phyloP scores from a whole-genome alignment of 2,329 filamentous ascomycete species.

The Diplocarpon rosae region DNA sequence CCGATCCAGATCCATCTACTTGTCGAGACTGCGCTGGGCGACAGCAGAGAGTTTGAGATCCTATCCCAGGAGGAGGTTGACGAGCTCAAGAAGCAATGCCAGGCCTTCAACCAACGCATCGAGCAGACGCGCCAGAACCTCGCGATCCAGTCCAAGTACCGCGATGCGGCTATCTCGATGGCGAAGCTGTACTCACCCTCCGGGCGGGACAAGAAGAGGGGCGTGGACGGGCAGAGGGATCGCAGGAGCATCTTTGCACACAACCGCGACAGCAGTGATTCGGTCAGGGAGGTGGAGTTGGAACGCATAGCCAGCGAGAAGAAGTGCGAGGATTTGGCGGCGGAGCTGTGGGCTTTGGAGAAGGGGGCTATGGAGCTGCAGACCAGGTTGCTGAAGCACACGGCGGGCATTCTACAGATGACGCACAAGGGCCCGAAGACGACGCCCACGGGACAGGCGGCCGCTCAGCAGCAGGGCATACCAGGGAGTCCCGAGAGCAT shows the following conservation, averaged over 20 bases:
- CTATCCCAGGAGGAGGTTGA: constrained; percentile 89
- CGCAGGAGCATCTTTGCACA: constrained; percentile 37
- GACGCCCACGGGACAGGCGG: constrained; percentile 31
- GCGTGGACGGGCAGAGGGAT: constrained; percentile 36
- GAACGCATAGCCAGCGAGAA: constrained; percentile 65
- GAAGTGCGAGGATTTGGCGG: constrained; percentile 76
- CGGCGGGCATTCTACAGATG: constrained; percentile 81
- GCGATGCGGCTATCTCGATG: constrained; percentile 83
- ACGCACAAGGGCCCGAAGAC: constrained; percentile 65
- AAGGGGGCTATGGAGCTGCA: constrained; percentile 66
- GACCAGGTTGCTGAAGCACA: constrained; percentile 72
- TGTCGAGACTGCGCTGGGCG: constrained; percentile 83
- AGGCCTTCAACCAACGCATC: constrained; percentile 61
- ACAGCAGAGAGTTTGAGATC: constrained; percentile 77
- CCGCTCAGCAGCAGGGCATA: constrained; percentile 37
- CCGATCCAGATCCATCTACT: constrained; percentile 80
- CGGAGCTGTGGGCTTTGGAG: constrained; percentile 71
- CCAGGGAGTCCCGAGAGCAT: constrained; percentile 70
- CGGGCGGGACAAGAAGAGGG: constrained; percentile 34
- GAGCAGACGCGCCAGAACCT: constrained; percentile 75
- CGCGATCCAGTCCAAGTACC: constrained; percentile 82
- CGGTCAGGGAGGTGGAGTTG: constrained; percentile 48
- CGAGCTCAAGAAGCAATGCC: constrained; percentile 76
- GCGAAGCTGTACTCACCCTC: constrained; percentile 65
- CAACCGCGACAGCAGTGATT: constrained; percentile 31